Conservation (phyloP, 768 basidiomycete species). For the Pleurotus djamor region DNA sequence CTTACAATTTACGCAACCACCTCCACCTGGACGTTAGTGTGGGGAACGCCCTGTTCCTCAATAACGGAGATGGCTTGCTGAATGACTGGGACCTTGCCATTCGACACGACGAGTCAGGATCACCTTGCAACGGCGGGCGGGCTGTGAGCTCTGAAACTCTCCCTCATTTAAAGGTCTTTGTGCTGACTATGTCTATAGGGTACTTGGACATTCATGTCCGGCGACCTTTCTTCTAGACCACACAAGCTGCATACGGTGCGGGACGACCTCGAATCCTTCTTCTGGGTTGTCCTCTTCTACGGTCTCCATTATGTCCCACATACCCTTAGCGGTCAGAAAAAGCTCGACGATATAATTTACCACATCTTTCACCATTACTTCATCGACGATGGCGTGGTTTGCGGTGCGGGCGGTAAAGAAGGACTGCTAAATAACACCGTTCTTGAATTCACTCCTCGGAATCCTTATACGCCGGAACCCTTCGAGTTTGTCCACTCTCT, state of each 20-base stretch:
- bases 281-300: slow-evolving; percentile 16
- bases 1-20: background rate
- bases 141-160: background rate
- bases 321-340: background rate
- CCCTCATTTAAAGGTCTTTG: background rate
- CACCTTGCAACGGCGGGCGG: background rate
- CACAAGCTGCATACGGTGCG: slow-evolving; percentile 16
- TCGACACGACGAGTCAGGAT: background rate
- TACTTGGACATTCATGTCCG: slow-evolving; percentile 29
- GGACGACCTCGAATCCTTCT: slow-evolving; percentile 21
- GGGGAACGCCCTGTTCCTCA: slow-evolving; percentile 4
- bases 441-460: no score
- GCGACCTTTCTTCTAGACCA: slow-evolving; percentile 13
- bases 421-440: no score
- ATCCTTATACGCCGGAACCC: no score
- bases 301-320: slow-evolving; percentile 12
- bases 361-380: no score
- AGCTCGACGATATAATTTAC: no score
- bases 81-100: slow-evolving; percentile 9
- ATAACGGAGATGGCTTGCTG: slow-evolving; percentile 2
- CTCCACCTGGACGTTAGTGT: slow-evolving; percentile 9
- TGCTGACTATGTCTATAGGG: slow-evolving; percentile 16
- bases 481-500: no score
- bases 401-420: no score
- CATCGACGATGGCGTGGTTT: no score